Evolutionary conservation across 2,329 filamentous ascomycete species (phyloP).

Genomic region (Aspergillus ibericus): DNA sequence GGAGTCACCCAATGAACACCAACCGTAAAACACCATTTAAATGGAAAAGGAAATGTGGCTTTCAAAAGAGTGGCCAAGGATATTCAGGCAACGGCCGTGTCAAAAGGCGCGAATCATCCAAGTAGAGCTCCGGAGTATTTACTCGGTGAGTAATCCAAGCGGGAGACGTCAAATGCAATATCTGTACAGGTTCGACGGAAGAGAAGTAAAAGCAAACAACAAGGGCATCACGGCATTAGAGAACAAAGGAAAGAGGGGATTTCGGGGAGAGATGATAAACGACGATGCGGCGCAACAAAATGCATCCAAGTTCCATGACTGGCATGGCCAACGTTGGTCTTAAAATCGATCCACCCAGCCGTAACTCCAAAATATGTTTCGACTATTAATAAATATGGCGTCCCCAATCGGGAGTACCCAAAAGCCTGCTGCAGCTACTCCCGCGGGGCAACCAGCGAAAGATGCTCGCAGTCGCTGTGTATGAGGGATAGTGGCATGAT

Average conservation of each 20-base stretch:
- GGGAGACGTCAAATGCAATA: conserved; percentile 22
- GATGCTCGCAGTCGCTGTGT: conserved; percentile 8
- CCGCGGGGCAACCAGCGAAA: conserved; percentile 20
- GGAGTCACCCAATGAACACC: conserved; percentile 13
- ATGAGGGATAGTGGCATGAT: conserved; percentile 8
- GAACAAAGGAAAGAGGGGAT: conserved; percentile 29
- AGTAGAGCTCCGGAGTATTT: not conserved
- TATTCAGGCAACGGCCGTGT: not conserved
- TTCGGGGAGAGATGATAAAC: conserved; percentile 10
- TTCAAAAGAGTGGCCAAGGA: conserved; percentile 8
- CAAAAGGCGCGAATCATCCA: conserved; percentile 1
- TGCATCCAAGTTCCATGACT: conserved; percentile 22
- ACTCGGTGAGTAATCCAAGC: conserved; percentile 9
- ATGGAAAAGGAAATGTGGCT: conserved; percentile 13
- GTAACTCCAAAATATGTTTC: conserved; percentile 25
- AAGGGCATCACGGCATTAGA: conserved; percentile 32
- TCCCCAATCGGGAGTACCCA: conserved; percentile 8
- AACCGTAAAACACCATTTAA: conserved; percentile 10
- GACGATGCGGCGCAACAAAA: conserved; percentile 19
- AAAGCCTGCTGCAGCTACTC: conserved; percentile 6
- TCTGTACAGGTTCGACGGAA: conserved; percentile 21
- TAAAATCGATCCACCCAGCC: conserved; percentile 22
- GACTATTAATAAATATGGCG: conserved; percentile 21
- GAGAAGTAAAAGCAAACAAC: conserved; percentile 3
- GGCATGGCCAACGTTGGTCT: conserved; percentile 19